Evolutionary conservation across 2,329 filamentous ascomycete genomes (phyloP), one percentile per base, ranked within the genome.

Genomic region (Botrytis elliptica): DNA sequence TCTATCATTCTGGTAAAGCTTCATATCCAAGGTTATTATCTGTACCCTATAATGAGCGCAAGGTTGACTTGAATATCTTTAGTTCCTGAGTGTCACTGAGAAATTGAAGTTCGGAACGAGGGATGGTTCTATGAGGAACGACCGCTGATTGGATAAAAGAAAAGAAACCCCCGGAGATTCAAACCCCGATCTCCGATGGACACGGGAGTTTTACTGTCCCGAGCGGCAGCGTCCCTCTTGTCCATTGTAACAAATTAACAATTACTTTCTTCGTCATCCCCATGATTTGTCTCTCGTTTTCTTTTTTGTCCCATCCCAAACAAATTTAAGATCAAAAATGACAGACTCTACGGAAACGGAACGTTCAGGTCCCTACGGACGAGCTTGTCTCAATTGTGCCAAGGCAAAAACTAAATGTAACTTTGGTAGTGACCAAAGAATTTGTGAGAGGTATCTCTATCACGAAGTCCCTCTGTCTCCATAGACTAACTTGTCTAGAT

Each of bases 401-500:
- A 60, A 46, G 64, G 69, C 69, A 25, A 71, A 71, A 52, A 52
- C 44, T 33, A 71, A 71, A 33, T 71, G 69, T 25, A 71, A 49
- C 25, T 71, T 52, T 64, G 59, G 69, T 49, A 40, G 69, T 65
- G 33, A 71, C 33, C 42, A 40, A 42, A 55, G 59, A 22, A 40
- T 65, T 25, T 71, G 69, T 64, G 69, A 71, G n/a, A 71, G 69
- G 69, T 71, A 64, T 38, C 36, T 25, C 10, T 20, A 52, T 14
- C 12, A 38, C 40, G 20, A 36, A 49, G 9, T 49, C 22, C 33
- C n/a, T 42, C 33, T 38, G 20, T 29, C 29, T 40, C 29, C 42
- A 10, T 63, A 38, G 46, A 46, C 59, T 70, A 44, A 70, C 33
- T 52, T 38, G 7, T 55, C 25, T 25, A 75, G 75, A 71, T 76